These are phyloP conservation scores for Xylariales sp. DNA, from an alignment of 2,329 filamentous ascomycete genomes.

Conservation along the genomic window DNA sequence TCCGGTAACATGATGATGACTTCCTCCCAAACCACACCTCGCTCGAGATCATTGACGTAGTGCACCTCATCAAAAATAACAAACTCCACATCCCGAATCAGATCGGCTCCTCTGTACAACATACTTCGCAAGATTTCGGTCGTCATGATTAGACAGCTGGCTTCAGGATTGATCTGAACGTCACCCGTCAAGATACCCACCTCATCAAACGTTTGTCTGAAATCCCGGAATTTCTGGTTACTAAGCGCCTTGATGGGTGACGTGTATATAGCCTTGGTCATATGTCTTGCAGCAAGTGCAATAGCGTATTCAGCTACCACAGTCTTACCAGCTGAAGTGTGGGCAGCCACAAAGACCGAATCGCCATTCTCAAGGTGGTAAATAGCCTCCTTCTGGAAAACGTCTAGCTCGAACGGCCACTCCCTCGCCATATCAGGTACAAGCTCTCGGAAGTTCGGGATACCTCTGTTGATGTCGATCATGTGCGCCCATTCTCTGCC, in stretches of 20 bases:
- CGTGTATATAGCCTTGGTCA: slow-evolving; percentile 99
- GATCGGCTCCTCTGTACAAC: slow-evolving; percentile 91
- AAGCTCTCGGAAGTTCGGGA: slow-evolving; percentile 88
- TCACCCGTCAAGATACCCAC: slow-evolving; percentile 96
- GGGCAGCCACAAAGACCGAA: slow-evolving; percentile 95
- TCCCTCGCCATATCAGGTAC: slow-evolving; percentile 94
- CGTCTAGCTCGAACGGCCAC: slow-evolving; percentile 96
- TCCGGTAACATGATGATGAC: slow-evolving; percentile 99
- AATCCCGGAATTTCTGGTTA: slow-evolving; percentile 98
- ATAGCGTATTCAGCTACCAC: slow-evolving; percentile 98
- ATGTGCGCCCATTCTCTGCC: slow-evolving; percentile 96
- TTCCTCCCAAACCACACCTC: slow-evolving; percentile 98
- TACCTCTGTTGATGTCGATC: slow-evolving; percentile 90
- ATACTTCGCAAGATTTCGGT: slow-evolving; percentile 97
- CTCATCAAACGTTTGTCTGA: slow-evolving; percentile 84
- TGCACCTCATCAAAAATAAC: slow-evolving; percentile 99
- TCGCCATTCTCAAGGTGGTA: slow-evolving; percentile 96
- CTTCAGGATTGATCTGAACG: slow-evolving; percentile 95
- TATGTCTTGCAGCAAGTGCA: slow-evolving; percentile 91
- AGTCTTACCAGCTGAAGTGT: slow-evolving; percentile 96
- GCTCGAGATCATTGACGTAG: slow-evolving; percentile 93
- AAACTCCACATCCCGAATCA: slow-evolving; percentile 96
- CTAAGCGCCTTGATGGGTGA: slow-evolving; percentile 97
- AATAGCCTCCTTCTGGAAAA: slow-evolving; percentile 96
- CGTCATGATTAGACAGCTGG: slow-evolving; percentile 98